Percentiles rank a stretch among this genome's conserved stretches.
Evolutionary conservation across 371 early-diverging fungal species (phyloP).

Genomic region (Lichtheimia ramosa): DNA sequence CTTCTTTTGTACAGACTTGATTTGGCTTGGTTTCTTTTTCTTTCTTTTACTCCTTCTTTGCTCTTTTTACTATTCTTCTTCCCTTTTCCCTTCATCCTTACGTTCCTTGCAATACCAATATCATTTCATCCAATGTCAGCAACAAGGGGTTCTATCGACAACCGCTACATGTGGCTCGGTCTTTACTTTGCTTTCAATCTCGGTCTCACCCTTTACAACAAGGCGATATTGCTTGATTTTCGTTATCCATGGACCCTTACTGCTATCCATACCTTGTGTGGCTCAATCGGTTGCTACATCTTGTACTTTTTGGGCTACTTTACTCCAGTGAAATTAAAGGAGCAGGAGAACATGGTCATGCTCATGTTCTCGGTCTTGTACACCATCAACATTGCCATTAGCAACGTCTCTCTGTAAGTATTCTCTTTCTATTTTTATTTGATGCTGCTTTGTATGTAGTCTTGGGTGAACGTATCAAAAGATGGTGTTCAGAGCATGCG

Average conservation of each 20-base stretch:
- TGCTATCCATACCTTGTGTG: slow-evolving; percentile 78
- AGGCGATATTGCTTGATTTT: slow-evolving; percentile 77
- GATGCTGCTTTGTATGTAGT: too few relatives aligned
- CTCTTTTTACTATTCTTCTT: background rate
- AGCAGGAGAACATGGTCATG: slow-evolving; percentile 72
- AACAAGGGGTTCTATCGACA: slow-evolving; percentile 23
- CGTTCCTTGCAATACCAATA: slow-evolving; percentile 4
- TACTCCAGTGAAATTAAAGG: slow-evolving; percentile 57
- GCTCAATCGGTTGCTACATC: slow-evolving; percentile 64
- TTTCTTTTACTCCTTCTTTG: too few relatives aligned
- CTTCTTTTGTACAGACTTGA: too few relatives aligned
- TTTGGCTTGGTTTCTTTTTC: too few relatives aligned
- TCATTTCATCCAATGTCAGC: slow-evolving; percentile 19
- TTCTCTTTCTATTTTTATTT: background rate
- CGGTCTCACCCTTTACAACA: slow-evolving; percentile 83
- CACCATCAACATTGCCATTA: slow-evolving; percentile 88
- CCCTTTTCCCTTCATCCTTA: slow-evolving; percentile 4
- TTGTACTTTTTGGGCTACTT: slow-evolving; percentile 60
- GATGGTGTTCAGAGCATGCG: too few relatives aligned
- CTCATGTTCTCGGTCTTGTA: slow-evolving; percentile 82
- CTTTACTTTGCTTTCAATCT: slow-evolving; percentile 82
- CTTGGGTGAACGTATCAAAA: too few relatives aligned
- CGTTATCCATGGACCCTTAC: slow-evolving; percentile 90
- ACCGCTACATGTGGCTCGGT: slow-evolving; percentile 63
- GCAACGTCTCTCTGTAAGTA: slow-evolving; percentile 83